Evolutionary conservation across 148 eudicot genomes (phyloP), one percentile per base, ranked within the genome.

Genomic region (Gaultheria prostrata): DNA sequence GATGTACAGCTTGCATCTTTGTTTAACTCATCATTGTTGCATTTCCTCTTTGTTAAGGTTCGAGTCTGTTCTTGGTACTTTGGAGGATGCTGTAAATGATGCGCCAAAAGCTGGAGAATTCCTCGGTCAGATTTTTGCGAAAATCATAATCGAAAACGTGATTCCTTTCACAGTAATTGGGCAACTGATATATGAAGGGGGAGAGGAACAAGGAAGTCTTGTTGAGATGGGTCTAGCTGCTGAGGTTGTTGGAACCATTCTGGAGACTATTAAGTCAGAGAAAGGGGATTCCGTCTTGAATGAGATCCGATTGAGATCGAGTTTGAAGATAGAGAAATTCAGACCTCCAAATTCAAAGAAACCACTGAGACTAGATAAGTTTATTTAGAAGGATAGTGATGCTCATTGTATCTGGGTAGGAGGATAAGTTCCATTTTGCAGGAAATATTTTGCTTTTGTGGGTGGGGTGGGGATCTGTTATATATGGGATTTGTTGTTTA

Each of bases 51-150:
- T 75, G 77, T 74, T 79, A 90, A 95, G 98, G 91, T 92, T 95
- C 35, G 94, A 90, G 85, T 89, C 89, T 39, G 95, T 92, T 77
- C 92, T 95, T 24, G 57, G 87, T 76, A 86, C 78, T 59, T 87
- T 95, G 91, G 97, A 95, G 85, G 98, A 95, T 83, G 91, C 92
- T 8, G 93, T 92, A 14, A 93, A 80, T 49, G 98, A 95, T 89
- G 98, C 98, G 80, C 97, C 98, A 53, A 91, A 74, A 90, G 98
- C 98, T 63, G 88, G 93, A 2, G 93, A 95, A 74, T 95, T 86
- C 85, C 95, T 95, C 9, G 98, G 98, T 33, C 89, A 81, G 28
- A 86, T 93, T 49, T 85, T 93, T 53, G 94, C 92, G 15, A 90
- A 82, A 77, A 83, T 93, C 46, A 82, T 95, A 18, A 0, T 88